Evolutionary conservation across 768 basidiomycete species (phyloP), one percentile per base, ranked within the genome.

Genomic region (Coprinopsis cinerea): DNA sequence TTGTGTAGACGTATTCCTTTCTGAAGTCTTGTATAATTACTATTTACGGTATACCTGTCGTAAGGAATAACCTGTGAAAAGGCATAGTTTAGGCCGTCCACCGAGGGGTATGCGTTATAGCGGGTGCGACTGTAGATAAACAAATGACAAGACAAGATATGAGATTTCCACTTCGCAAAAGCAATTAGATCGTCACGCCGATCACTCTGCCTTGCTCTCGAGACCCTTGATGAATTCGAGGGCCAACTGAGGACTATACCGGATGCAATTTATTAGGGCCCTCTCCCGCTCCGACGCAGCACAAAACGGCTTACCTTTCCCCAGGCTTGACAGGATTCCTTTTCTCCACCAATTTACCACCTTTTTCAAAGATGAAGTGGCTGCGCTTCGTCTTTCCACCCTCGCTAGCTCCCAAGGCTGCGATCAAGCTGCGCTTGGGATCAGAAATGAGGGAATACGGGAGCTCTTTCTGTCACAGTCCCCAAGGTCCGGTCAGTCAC

Each of bases 331-430:
- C 92, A 1, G 91, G 90, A 14, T 90, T 69, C 61, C 82, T 83
- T 70, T 82, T 89, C 14, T 94, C 85, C 2, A 95, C 67, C 36
- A 98, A 73, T 64, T 90, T 90, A 1, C 93, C 94, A 4, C 91
- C 92, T 64, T 89, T 88, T 57, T 82, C 88, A 57, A 97, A 95
- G 57, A 97, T 80, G 66, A 95, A 96, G 65, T 95, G 92, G 55
- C 89, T 92, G 13, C 94, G 81, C 69, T 89, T 90, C 46, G 90
- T 91, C 71, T 81, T 88, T 28, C 84, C 88, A 7, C 83, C 83
- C 28, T 79, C 79, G 0, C 77, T 83, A 13, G 90, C 90, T 14
- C 93, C 94, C 23, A 98, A 75, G 2, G 82, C 86, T 27, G 76
- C 75, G 56, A 97, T 89, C 25, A 97, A 73, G 20, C 73, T 63